A percentile compares a stretch with the other conserved stretches of the same genome.
phyloP scores from a whole-genome alignment of 1,284 basidiomycete genomes.

The Heterobasidion irregulare region DNA sequence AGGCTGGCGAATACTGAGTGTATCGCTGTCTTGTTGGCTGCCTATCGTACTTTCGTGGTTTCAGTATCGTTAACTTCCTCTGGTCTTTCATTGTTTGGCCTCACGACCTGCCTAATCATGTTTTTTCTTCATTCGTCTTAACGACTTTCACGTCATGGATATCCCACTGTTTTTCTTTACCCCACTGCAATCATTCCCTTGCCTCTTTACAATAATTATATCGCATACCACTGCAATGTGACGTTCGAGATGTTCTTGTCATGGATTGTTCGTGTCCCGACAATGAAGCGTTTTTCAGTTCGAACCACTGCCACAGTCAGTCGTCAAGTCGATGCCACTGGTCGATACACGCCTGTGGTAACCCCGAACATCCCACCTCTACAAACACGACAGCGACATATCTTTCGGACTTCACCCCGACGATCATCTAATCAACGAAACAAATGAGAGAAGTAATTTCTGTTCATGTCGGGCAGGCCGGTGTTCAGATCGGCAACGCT shows the following conservation, averaged over 20 bases:
- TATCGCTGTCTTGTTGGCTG: conserved; percentile 13
- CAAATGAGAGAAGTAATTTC: conserved; percentile 88
- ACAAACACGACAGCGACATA: background rate
- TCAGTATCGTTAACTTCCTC: background rate
- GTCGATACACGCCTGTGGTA: background rate
- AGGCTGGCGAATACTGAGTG: conserved; percentile 67
- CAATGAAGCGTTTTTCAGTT: background rate
- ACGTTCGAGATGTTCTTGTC: background rate
- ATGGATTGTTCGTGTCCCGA: background rate
- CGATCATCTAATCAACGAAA: conserved; percentile 3
- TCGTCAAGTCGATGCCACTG: background rate
- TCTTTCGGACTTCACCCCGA: background rate
- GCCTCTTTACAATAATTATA: background rate
- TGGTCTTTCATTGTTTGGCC: background rate
- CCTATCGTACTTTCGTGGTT: conserved; percentile 15
- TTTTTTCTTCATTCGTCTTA: conserved; percentile 15
- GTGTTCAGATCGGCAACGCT: conserved; percentile 93
- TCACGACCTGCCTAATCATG: background rate
- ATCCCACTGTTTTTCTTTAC: conserved; percentile 5
- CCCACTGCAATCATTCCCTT: background rate
- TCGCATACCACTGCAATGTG: conserved; percentile 3
- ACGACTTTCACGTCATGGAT: background rate
- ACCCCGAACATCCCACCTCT: background rate
- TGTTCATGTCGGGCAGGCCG: conserved; percentile 89
- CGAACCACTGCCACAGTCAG: background rate